Conservation (phyloP, 164 flowering plant genomes). For the Berberis vulgaris region DNA sequence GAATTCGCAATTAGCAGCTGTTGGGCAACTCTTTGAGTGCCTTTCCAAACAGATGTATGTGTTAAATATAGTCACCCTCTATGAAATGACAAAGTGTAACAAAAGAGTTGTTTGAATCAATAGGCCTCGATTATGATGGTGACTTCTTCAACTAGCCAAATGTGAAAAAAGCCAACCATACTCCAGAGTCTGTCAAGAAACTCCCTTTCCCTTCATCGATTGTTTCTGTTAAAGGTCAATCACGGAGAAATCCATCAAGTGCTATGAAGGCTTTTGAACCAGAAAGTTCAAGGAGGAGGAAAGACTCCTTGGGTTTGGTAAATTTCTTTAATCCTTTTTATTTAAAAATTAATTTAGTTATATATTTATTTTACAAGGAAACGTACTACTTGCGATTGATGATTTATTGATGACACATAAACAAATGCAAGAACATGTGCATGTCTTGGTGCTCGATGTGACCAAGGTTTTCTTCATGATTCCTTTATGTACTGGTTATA, state of each 20-base stretch:
- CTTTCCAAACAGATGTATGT: slow-evolving; percentile 80
- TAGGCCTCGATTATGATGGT: slow-evolving; percentile 64
- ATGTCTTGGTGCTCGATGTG: no score
- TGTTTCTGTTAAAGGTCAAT: slow-evolving; percentile 30
- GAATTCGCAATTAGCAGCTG: slow-evolving; percentile 73
- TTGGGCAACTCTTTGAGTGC: slow-evolving; percentile 75
- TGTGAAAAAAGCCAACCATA: slow-evolving; percentile 18
- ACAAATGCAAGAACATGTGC: no score
- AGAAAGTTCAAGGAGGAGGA: slow-evolving; percentile 69
- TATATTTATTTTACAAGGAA: no score
- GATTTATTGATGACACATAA: no score
- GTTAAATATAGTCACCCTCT: slow-evolving; percentile 39
- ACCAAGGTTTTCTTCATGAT: no score
- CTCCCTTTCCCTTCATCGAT: slow-evolving; percentile 25
- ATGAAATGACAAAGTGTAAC: slow-evolving; percentile 35
- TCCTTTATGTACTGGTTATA: no score
- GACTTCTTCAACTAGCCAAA: slow-evolving; percentile 52
- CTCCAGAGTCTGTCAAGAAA: slow-evolving; percentile 25
- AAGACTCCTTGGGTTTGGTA: slow-evolving; percentile 86
- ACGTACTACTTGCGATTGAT: no score
- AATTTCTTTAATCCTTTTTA: slow-evolving; percentile 3
- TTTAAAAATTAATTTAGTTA: not conserved
- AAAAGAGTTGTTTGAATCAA: slow-evolving; percentile 74
- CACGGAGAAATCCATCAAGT: slow-evolving; percentile 30
- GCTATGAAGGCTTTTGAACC: slow-evolving; percentile 44